These are phyloP conservation scores for Colletotrichum sp. DNA, from an alignment of 2,329 filamentous ascomycete genomes.

Conservation along the genomic window DNA sequence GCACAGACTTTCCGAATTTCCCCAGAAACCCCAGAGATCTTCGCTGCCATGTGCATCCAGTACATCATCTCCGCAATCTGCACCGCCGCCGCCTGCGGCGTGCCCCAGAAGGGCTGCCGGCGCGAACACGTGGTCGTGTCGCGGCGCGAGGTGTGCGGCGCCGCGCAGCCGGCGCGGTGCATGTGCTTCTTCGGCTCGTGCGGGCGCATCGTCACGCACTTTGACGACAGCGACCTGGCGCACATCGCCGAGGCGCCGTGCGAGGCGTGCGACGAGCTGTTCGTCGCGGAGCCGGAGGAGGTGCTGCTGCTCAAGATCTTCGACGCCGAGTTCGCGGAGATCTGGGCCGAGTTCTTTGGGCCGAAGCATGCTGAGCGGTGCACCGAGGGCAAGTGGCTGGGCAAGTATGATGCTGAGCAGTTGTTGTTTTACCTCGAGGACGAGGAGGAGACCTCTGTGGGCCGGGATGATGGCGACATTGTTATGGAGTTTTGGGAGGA, in stretches of 20 bases:
- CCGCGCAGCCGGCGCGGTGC: neutral
- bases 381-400: conserved; percentile 6
- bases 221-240: neutral
- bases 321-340: neutral
- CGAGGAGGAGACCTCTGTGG: neutral
- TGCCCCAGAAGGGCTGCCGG: neutral
- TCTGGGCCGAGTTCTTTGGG: neutral
- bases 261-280: neutral
- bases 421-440: neutral
- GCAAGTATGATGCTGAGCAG: neutral
- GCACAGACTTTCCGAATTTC: neutral
- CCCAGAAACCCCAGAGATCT: neutral
- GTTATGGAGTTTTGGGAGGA: neutral
- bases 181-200: conserved; percentile 19
- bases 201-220: neutral
- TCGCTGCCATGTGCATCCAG: conserved; percentile 8
- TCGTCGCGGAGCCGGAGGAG: conserved; percentile 1
- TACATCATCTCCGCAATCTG: conserved; percentile 14
- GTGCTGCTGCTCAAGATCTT: neutral
- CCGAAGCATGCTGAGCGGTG: neutral
- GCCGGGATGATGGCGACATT: neutral
- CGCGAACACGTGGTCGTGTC: conserved; percentile 2
- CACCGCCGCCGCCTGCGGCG: neutral
- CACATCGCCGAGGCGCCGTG: neutral
- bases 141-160: neutral